Percentiles rank a stretch among this genome's conserved stretches.
phyloP scores from a whole-genome alignment of 306 rosid genomes.

The Pyrus betulifolia region DNA sequence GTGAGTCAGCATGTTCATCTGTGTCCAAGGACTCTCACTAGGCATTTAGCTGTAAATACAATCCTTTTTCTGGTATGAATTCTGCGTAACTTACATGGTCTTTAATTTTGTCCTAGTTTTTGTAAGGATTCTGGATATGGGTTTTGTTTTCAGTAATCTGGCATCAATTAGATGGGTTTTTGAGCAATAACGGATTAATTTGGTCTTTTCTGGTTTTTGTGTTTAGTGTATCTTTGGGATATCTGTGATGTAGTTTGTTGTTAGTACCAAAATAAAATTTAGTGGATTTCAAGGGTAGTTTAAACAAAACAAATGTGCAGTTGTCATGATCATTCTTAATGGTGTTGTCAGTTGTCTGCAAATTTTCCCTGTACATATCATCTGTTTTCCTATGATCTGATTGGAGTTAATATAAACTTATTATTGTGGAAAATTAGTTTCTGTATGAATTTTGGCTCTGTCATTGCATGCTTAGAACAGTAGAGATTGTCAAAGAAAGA shows the following conservation, averaged over 20 bases:
- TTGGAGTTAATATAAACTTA: background rate
- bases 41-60: background rate
- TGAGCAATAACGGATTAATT: no score
- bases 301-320: no score
- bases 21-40: background rate
- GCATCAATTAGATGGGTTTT: no score
- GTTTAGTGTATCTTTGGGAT: no score
- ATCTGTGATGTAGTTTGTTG: no score
- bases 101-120: background rate
- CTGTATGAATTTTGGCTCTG: background rate
- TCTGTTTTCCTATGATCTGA: background rate
- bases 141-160: no score
- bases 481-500: background rate
- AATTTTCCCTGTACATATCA: no score
- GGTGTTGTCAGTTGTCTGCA: background rate
- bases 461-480: background rate
- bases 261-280: no score
- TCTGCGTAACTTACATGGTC: background rate
- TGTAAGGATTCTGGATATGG: no score
- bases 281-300: no score
- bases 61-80: background rate
- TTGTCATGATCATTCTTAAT: background rate
- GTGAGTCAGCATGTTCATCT: background rate
- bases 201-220: no score
- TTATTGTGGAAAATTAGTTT: background rate